These are phyloP conservation scores for Candida sojae DNA, from an alignment of 1,139 yeast species.

Conservation along the genomic window DNA sequence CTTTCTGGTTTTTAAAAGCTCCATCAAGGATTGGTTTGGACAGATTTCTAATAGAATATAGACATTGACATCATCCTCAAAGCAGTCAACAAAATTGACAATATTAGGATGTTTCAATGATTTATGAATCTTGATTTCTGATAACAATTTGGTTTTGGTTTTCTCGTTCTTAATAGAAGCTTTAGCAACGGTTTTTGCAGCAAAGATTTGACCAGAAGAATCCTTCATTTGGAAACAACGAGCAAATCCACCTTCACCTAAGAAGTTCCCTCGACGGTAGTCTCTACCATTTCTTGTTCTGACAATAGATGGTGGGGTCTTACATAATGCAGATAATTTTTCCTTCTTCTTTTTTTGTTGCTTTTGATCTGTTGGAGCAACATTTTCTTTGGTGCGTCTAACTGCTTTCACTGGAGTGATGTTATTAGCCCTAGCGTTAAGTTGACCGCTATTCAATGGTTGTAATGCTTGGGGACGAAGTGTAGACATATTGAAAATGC, in stretches of 20 bases:
- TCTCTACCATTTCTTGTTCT: constrained; percentile 85
- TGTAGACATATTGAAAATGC: constrained; percentile 27
- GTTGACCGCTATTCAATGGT: constrained; percentile 48
- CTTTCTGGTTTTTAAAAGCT: constrained; percentile 81
- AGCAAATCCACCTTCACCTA: constrained; percentile 99
- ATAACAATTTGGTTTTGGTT: constrained; percentile 82
- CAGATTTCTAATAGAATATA: constrained; percentile 93
- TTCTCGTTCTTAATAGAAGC: constrained; percentile 89
- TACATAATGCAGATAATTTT: constrained; percentile 83
- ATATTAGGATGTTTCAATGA: constrained; percentile 86
- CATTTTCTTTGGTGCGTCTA: constrained; percentile 31
- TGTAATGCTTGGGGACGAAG: constrained; percentile 48
- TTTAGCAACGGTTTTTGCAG: constrained; percentile 98
- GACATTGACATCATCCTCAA: constrained; percentile 92
- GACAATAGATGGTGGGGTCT: constrained; percentile 92
- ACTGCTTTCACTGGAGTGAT: constrained; percentile 45
- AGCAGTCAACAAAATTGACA: constrained; percentile 90
- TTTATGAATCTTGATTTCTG: constrained; percentile 95
- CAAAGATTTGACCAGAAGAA: constrained; percentile 81
- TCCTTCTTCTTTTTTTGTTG: constrained; percentile 69
- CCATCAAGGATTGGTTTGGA: constrained; percentile 92
- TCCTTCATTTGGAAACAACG: constrained; percentile 97
- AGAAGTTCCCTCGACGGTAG: constrained; percentile 84
- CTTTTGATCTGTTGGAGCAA: constrained; percentile 18
- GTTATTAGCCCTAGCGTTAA: constrained; percentile 38